A percentile compares a stretch with the other conserved stretches of the same genome.
Conservation (phyloP, 495 filamentous ascomycete species). For the Stereocaulon alpinum region DNA sequence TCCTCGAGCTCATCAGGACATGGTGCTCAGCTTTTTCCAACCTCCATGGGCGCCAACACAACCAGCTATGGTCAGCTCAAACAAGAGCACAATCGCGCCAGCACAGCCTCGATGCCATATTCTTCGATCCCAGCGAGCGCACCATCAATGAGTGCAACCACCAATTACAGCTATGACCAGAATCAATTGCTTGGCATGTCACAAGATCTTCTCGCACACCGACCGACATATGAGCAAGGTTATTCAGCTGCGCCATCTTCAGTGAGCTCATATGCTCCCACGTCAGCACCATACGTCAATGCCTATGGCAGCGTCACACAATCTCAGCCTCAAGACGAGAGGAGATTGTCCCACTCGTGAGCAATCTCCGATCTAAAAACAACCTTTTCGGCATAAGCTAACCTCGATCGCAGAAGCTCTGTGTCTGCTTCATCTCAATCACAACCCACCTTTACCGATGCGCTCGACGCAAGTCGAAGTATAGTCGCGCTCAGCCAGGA, state of each 20-base stretch:
- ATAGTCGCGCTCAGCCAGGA: slow-evolving; percentile 94
- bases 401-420: slow-evolving; percentile 48
- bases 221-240: slow-evolving; percentile 43
- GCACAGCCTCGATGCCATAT: slow-evolving; percentile 62
- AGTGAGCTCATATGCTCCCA: slow-evolving; percentile 53
- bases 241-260: slow-evolving; percentile 58
- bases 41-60: slow-evolving; percentile 48
- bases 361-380: slow-evolving; percentile 40
- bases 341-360: slow-evolving; percentile 87
- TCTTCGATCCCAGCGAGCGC: slow-evolving; percentile 61
- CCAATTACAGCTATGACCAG: slow-evolving; percentile 49
- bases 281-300: slow-evolving; percentile 45
- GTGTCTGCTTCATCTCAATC: slow-evolving; percentile 28
- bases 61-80: slow-evolving; percentile 42
- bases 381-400: slow-evolving; percentile 49
- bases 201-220: slow-evolving; percentile 58
- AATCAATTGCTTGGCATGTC: slow-evolving; percentile 57
- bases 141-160: slow-evolving; percentile 58
- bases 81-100: slow-evolving; percentile 49
- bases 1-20: slow-evolving; percentile 46
- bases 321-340: slow-evolving; percentile 47
- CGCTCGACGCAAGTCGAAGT: slow-evolving; percentile 78
- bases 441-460: slow-evolving; percentile 54
- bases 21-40: slow-evolving; percentile 40
- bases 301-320: slow-evolving; percentile 47